Evolutionary conservation across 306 rosid genomes (phyloP).

Genomic region (Castanospermum australe): DNA sequence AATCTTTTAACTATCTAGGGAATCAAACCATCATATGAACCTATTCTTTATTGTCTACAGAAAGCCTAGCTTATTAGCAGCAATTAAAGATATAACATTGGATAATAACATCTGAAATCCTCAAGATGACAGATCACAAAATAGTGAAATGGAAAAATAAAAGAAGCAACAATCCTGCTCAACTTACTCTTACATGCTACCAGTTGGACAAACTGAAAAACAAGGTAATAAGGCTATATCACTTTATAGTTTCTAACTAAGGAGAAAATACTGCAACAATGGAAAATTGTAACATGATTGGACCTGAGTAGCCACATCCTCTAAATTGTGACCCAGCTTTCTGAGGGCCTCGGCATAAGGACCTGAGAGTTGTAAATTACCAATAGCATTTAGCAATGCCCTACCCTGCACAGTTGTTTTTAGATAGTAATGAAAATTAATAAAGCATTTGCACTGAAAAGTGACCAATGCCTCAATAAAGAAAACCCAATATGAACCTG

Average conservation of each 20-base stretch:
- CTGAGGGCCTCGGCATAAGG: conserved; percentile 83
- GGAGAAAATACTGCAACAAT: not conserved
- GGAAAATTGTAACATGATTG: not conserved
- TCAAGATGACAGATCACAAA: conserved; percentile 2
- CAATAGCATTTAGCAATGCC: conserved; percentile 88
- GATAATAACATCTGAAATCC: conserved; percentile 8
- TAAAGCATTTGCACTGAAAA: conserved; percentile 10
- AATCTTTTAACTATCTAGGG: not conserved
- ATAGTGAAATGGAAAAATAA: conserved; percentile 1
- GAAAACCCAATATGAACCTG: conserved; percentile 63
- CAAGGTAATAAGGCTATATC: not conserved
- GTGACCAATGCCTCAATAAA: not conserved
- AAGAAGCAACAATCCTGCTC: conserved; percentile 14
- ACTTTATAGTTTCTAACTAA: not conserved
- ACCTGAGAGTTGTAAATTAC: conserved; percentile 86
- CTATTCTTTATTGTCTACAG: not conserved
- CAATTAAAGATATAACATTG: not conserved
- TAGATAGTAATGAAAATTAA: not conserved
- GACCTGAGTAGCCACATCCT: conserved; percentile 83
- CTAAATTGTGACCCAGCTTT: conserved; percentile 75
- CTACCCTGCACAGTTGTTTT: conserved; percentile 63
- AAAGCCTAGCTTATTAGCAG: not conserved
- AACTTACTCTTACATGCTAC: conserved; percentile 17
- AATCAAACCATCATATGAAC: not conserved
- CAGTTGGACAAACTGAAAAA: not conserved